phyloP scores from a whole-genome alignment of 768 basidiomycete species.

The Russula brevipes region DNA sequence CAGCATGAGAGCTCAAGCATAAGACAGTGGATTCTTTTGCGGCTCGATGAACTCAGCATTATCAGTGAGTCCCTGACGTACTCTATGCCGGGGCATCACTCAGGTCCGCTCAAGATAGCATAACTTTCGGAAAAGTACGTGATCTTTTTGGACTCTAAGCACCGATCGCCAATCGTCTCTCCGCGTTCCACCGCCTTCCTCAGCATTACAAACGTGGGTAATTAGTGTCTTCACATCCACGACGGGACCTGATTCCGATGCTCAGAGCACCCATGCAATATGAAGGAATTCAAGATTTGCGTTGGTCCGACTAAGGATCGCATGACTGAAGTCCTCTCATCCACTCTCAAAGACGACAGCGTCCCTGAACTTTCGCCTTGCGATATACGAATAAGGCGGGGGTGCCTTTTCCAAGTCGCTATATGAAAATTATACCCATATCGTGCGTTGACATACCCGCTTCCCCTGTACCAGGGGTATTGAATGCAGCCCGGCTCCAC shows the following conservation, averaged over 20 bases:
- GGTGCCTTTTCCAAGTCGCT: slow-evolving; percentile 58
- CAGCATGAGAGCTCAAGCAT: slow-evolving; percentile 50
- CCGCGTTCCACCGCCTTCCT: background rate
- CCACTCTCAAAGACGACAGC: slow-evolving; percentile 60
- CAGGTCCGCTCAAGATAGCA: slow-evolving; percentile 43
- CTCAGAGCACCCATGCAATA: slow-evolving; percentile 78
- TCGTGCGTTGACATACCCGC: slow-evolving; percentile 45
- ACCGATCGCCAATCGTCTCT: background rate
- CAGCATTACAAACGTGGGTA: slow-evolving; percentile 36
- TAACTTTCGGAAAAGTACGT: slow-evolving; percentile 77
- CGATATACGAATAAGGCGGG: slow-evolving; percentile 51
- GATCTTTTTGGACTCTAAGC: slow-evolving; percentile 16
- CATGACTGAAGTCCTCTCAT: slow-evolving; percentile 62
- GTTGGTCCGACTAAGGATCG: slow-evolving; percentile 59
- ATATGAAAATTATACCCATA: slow-evolving; percentile 68
- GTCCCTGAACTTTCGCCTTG: slow-evolving; percentile 60
- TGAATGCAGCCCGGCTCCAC: background rate
- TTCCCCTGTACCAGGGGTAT: background rate
- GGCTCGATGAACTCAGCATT: slow-evolving; percentile 52
- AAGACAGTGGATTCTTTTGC: slow-evolving; percentile 68
- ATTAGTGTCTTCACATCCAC: slow-evolving; percentile 4
- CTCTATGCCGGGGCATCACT: background rate
- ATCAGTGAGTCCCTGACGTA: slow-evolving; percentile 51
- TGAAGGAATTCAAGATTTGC: slow-evolving; percentile 75
- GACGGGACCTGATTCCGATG: slow-evolving; percentile 11